phyloP scores from a whole-genome alignment of 371 early-diverging fungal species.

The Lichtheimia corymbifera region DNA sequence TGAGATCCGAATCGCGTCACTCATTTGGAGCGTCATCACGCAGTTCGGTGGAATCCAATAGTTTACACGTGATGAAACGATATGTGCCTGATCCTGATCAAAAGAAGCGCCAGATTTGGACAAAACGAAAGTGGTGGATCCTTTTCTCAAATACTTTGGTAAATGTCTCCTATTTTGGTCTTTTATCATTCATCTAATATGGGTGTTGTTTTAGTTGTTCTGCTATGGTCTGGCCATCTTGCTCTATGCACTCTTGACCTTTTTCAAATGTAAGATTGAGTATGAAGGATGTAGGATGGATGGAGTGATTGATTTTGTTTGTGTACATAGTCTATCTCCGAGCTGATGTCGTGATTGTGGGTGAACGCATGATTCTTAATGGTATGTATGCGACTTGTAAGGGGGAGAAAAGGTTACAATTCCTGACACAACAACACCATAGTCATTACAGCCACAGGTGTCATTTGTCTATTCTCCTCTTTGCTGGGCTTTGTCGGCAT shows the following conservation, averaged over 20 bases:
- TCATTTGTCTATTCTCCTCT: conserved; percentile 47
- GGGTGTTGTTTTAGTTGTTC: conserved; percentile 41
- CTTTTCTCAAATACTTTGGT: conserved; percentile 55
- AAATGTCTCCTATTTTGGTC: conserved; percentile 10
- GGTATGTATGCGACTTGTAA: conserved; percentile 27
- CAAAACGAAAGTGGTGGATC: conserved; percentile 53
- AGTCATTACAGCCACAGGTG: conserved; percentile 54
- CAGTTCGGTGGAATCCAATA: conserved; percentile 7
- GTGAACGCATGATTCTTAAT: conserved; percentile 40
- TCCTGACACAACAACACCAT: not conserved
- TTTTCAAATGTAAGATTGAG: conserved; percentile 43
- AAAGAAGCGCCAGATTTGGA: conserved; percentile 52
- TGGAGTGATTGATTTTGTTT: not conserved
- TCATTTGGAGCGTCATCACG: conserved; percentile 21
- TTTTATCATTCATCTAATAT: not conserved
- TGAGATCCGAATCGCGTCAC: conserved; percentile 30
- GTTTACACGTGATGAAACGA: conserved; percentile 39
- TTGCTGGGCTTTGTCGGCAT: conserved; percentile 57
- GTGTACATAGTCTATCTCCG: conserved; percentile 43
- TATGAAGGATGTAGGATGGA: not conserved
- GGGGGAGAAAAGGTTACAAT: not conserved
- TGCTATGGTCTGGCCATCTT: conserved; percentile 43
- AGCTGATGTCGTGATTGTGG: conserved; percentile 48
- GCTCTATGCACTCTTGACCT: conserved; percentile 38
- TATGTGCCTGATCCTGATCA: conserved; percentile 26